Percentiles rank a stretch among this genome's conserved stretches.
Conservation (phyloP, 2,329 filamentous ascomycete genomes). For the Ophiognomonia clavigignenti-juglandacearum region DNA sequence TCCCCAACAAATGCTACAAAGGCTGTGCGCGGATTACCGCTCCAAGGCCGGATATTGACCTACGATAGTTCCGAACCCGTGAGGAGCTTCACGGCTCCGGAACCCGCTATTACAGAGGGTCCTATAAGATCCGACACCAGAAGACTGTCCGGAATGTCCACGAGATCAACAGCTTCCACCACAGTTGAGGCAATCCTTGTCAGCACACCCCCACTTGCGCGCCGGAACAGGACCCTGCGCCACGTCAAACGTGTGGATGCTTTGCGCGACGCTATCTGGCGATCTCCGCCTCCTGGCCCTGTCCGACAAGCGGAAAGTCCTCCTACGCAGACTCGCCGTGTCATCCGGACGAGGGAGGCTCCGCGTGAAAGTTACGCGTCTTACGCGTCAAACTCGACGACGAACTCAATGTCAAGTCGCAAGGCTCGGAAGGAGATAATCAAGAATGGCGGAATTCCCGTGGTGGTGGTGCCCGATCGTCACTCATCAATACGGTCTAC, state of each 20-base stretch:
- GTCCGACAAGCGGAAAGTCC: constrained; percentile 27
- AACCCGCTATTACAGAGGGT: constrained; percentile 22
- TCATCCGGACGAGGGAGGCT: constrained; percentile 24
- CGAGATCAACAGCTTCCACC: constrained; percentile 49
- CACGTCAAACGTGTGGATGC: constrained; percentile 54
- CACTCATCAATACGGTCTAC: constrained; percentile 47
- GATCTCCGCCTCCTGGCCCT: constrained; percentile 38
- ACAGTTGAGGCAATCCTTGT: constrained; percentile 55
- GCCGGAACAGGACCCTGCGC: constrained; percentile 50
- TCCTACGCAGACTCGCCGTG: constrained; percentile 10
- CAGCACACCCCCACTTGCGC: constrained; percentile 38
- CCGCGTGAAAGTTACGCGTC: constrained; percentile 43
- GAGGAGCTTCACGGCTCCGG: constrained; percentile 24
- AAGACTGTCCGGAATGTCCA: constrained; percentile 50
- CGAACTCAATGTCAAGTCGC: constrained; percentile 46
- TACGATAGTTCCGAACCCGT: constrained; percentile 31
- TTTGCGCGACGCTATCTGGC: constrained; percentile 42
- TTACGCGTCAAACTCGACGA: constrained; percentile 42
- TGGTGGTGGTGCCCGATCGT: constrained; percentile 57
- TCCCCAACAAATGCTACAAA: constrained; percentile 48
- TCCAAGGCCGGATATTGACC: constrained; percentile 36
- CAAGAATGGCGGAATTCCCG: constrained; percentile 57
- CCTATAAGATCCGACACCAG: constrained; percentile 38
- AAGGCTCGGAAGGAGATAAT: constrained; percentile 54
- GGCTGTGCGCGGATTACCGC: constrained; percentile 41